Percentiles rank a stretch among this genome's conserved stretches.
Evolutionary conservation across 176 grass and related monocot genomes (phyloP).

Genomic region (Elaeis guineensis): DNA sequence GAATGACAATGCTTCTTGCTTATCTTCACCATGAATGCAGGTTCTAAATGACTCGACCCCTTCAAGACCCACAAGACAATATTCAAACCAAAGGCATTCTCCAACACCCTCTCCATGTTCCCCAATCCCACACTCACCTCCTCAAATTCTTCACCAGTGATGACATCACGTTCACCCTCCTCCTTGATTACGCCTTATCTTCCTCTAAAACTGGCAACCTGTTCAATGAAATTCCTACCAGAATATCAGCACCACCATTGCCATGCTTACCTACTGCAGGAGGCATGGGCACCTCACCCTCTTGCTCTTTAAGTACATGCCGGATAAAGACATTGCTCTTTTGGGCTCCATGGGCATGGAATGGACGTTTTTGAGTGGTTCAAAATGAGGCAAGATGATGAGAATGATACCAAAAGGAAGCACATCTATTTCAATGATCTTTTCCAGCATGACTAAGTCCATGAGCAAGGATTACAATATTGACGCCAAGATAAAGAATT

Average conservation of each 20-base stretch:
- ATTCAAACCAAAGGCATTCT: background rate
- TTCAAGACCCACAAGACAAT: no score
- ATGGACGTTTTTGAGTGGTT: no score
- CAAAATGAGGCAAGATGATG: no score
- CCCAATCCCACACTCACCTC: conserved; percentile 10
- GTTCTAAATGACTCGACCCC: no score
- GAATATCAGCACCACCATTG: conserved; percentile 34
- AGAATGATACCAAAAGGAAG: no score
- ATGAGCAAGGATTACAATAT: no score
- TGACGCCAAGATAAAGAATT: no score
- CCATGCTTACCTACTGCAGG: conserved; percentile 30
- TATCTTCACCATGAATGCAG: no score
- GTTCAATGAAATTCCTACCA: conserved; percentile 42
- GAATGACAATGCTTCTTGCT: no score
- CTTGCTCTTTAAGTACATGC: conserved; percentile 31
- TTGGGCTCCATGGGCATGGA: conserved; percentile 17
- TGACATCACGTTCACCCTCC: conserved; percentile 36
- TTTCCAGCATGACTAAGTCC: no score
- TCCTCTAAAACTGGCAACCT: conserved; percentile 18
- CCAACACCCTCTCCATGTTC: background rate
- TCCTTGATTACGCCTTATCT: conserved; percentile 26
- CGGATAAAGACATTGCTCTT: conserved; percentile 29
- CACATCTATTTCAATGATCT: no score
- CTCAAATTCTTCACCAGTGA: conserved; percentile 7
- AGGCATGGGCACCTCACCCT: conserved; percentile 22